phyloP scores from a whole-genome alignment of 1,139 yeast species.

The Geotrichum citri-aurantii region DNA sequence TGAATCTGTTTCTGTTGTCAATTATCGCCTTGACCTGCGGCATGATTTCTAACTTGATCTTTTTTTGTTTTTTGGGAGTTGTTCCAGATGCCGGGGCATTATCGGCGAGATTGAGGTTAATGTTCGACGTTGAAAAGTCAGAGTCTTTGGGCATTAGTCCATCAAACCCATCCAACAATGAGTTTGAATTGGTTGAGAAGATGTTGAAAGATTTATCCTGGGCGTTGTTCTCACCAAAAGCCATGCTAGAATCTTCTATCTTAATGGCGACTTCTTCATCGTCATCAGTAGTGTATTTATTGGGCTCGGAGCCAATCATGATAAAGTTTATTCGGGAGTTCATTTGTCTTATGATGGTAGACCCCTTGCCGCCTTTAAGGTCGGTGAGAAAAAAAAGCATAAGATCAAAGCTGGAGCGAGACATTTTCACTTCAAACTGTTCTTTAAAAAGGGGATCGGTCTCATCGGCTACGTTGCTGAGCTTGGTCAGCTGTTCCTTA shows the following conservation, averaged over 20 bases:
- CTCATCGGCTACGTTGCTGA: slow-evolving; percentile 73
- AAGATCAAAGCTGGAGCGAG: slow-evolving; percentile 79
- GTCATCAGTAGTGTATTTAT: slow-evolving; percentile 28
- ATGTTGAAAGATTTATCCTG: slow-evolving; percentile 58
- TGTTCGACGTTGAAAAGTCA: slow-evolving; percentile 46
- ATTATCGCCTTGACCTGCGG: slow-evolving; percentile 70
- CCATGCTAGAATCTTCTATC: slow-evolving; percentile 11
- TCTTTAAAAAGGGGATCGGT: slow-evolving; percentile 72
- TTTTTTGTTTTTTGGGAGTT: slow-evolving; percentile 46
- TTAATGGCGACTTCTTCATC: neutral
- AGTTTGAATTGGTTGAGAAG: neutral
- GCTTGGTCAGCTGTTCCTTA: slow-evolving; percentile 63
- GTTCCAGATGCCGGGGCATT: slow-evolving; percentile 85
- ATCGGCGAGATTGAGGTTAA: slow-evolving; percentile 42
- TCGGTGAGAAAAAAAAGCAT: slow-evolving; percentile 83
- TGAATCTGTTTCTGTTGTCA: slow-evolving; percentile 72
- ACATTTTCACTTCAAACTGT: slow-evolving; percentile 68
- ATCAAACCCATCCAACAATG: neutral
- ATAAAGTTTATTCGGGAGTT: slow-evolving; percentile 79
- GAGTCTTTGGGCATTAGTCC: slow-evolving; percentile 84
- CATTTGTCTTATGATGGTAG: slow-evolving; percentile 73
- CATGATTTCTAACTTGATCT: slow-evolving; percentile 64
- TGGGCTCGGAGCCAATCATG: slow-evolving; percentile 38
- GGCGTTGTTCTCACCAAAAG: slow-evolving; percentile 50
- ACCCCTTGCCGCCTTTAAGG: slow-evolving; percentile 89